Conservation (phyloP, 345 rosid species). For the Lumnitzera racemosa region DNA sequence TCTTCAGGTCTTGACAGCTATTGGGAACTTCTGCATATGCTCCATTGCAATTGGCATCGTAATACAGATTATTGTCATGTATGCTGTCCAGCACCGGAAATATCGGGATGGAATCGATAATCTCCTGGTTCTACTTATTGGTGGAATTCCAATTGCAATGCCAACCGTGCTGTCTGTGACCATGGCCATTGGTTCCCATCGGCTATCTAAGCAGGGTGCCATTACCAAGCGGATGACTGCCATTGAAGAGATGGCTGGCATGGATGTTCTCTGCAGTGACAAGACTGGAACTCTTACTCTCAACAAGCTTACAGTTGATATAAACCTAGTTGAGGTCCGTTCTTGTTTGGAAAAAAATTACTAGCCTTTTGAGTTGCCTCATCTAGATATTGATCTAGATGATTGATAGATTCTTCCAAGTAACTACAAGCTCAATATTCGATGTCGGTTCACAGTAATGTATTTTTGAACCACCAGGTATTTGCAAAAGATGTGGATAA, state of each 20-base stretch:
- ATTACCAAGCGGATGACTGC: slow-evolving; percentile 90
- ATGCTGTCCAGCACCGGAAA: slow-evolving; percentile 60
- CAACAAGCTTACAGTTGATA: slow-evolving; percentile 88
- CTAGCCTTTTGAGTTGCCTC: no score
- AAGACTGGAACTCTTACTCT: slow-evolving; percentile 88
- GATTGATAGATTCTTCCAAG: no score
- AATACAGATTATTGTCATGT: slow-evolving; percentile 73
- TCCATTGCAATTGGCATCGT: slow-evolving; percentile 60
- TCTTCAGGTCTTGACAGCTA: slow-evolving; percentile 61
- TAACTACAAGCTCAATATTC: no score
- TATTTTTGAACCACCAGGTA: slow-evolving; percentile 19
- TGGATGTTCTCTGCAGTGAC: slow-evolving; percentile 73
- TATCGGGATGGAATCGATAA: slow-evolving; percentile 74
- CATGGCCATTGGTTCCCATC: slow-evolving; percentile 84
- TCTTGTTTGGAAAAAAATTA: background rate
- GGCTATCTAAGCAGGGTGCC: slow-evolving; percentile 77
- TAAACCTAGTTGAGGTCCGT: slow-evolving; percentile 58
- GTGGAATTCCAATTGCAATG: slow-evolving; percentile 93
- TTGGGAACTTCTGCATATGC: slow-evolving; percentile 83
- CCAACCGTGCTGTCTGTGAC: slow-evolving; percentile 84
- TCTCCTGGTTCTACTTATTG: slow-evolving; percentile 73
- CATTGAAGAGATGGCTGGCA: slow-evolving; percentile 24
- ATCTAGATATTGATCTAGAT: no score
- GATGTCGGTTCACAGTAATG: background rate
- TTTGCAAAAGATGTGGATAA: slow-evolving; percentile 56